Conservation (phyloP, 164 flowering plant species). For the Houttuynia cordata region DNA sequence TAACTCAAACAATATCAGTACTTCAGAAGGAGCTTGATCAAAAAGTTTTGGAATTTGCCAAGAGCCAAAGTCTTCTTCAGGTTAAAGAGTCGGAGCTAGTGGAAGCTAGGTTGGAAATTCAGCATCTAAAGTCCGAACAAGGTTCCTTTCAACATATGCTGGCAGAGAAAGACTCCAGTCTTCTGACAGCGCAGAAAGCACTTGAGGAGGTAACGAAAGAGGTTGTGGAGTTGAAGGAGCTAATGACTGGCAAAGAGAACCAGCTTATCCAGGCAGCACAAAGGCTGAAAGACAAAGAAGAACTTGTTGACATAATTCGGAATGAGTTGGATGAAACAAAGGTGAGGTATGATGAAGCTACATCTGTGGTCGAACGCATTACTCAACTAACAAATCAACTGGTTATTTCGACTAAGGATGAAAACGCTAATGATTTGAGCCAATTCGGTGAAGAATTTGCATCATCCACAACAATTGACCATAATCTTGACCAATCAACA, state of each 20-base stretch:
- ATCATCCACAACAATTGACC: not conserved
- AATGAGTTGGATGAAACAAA: conserved; percentile 39
- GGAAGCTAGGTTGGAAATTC: conserved; percentile 71
- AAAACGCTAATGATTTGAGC: conserved; percentile 4
- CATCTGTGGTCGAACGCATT: conserved; percentile 48
- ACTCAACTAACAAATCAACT: conserved; percentile 49
- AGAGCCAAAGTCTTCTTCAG: conserved; percentile 31
- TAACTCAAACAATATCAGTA: conserved; percentile 25
- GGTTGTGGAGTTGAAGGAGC: conserved; percentile 37
- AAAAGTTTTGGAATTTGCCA: conserved; percentile 35
- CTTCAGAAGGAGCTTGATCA: conserved; percentile 40
- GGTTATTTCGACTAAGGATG: conserved; percentile 31
- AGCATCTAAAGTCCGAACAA: conserved; percentile 53
- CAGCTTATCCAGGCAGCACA: conserved; percentile 49
- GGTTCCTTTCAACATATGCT: conserved; percentile 37
- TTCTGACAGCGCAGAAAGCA: conserved; percentile 31
- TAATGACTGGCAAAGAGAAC: conserved; percentile 46
- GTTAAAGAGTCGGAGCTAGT: conserved; percentile 56
- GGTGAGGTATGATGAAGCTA: conserved; percentile 50
- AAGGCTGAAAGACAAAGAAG: conserved; percentile 58
- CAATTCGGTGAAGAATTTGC: conserved; percentile 3
- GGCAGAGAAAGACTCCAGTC: conserved; percentile 58
- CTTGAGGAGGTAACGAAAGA: conserved; percentile 42
- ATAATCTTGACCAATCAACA: conserved; percentile 2
- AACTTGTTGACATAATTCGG: conserved; percentile 28